phyloP scores from a whole-genome alignment of 2,329 filamentous ascomycete genomes.

The Fusarium sp. region DNA sequence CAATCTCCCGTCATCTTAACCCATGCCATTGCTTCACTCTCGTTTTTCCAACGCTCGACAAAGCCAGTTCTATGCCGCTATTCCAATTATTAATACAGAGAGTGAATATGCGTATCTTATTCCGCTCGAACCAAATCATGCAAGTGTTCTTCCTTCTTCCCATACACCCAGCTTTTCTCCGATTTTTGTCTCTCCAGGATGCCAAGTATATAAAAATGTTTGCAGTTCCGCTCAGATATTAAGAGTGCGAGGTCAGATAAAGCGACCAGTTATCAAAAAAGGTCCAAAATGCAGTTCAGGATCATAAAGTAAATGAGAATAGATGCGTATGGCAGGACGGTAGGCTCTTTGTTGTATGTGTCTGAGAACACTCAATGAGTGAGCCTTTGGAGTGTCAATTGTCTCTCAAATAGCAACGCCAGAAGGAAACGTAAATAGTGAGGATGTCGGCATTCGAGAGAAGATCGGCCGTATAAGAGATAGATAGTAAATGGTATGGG shows the following conservation, averaged over 20 bases:
- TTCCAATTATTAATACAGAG: constrained; percentile 34
- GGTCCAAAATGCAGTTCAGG: neutral
- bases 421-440: constrained; percentile 15
- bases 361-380: constrained; percentile 9
- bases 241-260: neutral
- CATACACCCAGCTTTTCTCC: neutral
- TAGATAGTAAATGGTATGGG: constrained; percentile 8
- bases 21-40: constrained; percentile 20
- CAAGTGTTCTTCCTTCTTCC: constrained; percentile 1
- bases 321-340: neutral
- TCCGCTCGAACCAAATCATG: constrained; percentile 28
- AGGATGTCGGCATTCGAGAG: constrained; percentile 4
- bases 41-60: constrained; percentile 8
- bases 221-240: constrained; percentile 17
- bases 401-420: constrained; percentile 18
- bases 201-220: constrained; percentile 14
- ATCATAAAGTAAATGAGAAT: constrained; percentile 5
- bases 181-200: constrained; percentile 18
- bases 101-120: constrained; percentile 26
- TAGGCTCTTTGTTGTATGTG: neutral
- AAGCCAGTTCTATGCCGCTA: constrained; percentile 33
- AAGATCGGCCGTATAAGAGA: neutral
- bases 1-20: constrained; percentile 22
- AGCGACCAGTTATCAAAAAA: neutral
- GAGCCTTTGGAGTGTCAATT: constrained; percentile 24